phyloP scores from a whole-genome alignment of 2,329 filamentous ascomycete genomes.

The Geoglossum cookeanum region DNA sequence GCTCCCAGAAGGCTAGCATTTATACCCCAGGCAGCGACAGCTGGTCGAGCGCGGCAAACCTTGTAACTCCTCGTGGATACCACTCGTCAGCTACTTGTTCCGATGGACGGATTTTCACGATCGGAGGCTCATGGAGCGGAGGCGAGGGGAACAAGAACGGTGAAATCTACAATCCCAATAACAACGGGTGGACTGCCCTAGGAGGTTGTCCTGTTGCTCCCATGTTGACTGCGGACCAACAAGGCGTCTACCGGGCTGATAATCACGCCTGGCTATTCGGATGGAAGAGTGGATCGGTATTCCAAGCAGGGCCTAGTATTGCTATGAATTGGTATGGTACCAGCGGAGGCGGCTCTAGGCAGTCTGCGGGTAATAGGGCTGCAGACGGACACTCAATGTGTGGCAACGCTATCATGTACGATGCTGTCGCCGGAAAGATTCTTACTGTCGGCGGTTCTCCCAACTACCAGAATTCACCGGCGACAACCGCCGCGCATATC shows the following conservation, averaged over 20 bases:
- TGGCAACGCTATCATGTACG: constrained; percentile 37
- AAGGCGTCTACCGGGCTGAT: constrained; percentile 27
- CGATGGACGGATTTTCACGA: constrained; percentile 36
- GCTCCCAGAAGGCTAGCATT: constrained; percentile 29
- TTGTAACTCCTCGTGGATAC: constrained; percentile 32
- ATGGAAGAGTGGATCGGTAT: constrained; percentile 29
- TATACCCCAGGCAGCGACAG: constrained; percentile 22
- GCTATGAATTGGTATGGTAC: constrained; percentile 37
- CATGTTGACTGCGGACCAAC: constrained; percentile 30
- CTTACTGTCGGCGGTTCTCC: constrained; percentile 31
- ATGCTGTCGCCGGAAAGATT: constrained; percentile 34
- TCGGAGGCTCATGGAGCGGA: constrained; percentile 38
- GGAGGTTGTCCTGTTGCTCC: constrained; percentile 25
- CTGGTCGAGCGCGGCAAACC: constrained; percentile 24
- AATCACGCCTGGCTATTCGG: constrained; percentile 36
- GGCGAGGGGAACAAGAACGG: constrained; percentile 32
- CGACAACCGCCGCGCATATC: constrained; percentile 11
- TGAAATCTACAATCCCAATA: constrained; percentile 30
- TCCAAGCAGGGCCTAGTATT: constrained; percentile 35
- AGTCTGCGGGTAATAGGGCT: constrained; percentile 24
- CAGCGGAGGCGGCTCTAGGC: constrained; percentile 22
- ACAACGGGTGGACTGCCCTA: constrained; percentile 29
- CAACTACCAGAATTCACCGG: constrained; percentile 19
- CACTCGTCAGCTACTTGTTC: constrained; percentile 31
- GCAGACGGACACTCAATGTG: constrained; percentile 33